A percentile compares a stretch with the other conserved stretches of the same genome.
Conservation (phyloP, 1,139 yeast species). For the Nadsonia starkeyi-henricii region DNA sequence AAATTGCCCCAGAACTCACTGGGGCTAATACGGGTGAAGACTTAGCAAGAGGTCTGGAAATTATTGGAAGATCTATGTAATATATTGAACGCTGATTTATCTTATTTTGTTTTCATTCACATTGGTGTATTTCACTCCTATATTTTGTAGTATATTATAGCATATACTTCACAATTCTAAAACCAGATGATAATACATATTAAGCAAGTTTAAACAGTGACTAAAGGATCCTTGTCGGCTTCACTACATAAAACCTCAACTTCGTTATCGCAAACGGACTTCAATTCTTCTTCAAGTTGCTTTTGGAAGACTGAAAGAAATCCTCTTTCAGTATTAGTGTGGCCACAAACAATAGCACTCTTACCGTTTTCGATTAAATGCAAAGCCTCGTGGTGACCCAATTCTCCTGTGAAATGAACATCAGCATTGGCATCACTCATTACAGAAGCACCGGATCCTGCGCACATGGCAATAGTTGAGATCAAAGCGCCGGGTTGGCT, state of each 20-base stretch:
- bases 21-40: constrained; percentile 6
- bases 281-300: constrained; percentile 35
- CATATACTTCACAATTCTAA: no score
- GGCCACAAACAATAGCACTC: constrained; percentile 67
- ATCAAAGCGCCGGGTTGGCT: constrained; percentile 17
- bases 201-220: constrained; percentile 17
- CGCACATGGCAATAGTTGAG: constrained; percentile 63
- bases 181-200: neutral
- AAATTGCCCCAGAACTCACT: neutral
- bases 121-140: neutral
- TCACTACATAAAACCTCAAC: constrained; percentile 35
- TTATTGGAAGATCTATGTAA: neutral
- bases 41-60: neutral
- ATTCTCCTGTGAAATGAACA: constrained; percentile 76
- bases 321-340: constrained; percentile 86
- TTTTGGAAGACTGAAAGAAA: constrained; percentile 40
- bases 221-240: constrained; percentile 45
- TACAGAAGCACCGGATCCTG: constrained; percentile 82
- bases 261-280: constrained; percentile 18
- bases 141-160: neutral
- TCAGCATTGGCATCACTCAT: constrained; percentile 58
- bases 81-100: neutral
- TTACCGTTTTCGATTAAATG: constrained; percentile 59
- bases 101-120: constrained; percentile 1
- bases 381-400: constrained; percentile 85